Evolutionary conservation across 2,329 filamentous ascomycete species (phyloP).

Genomic region (Nakataea oryzae): DNA sequence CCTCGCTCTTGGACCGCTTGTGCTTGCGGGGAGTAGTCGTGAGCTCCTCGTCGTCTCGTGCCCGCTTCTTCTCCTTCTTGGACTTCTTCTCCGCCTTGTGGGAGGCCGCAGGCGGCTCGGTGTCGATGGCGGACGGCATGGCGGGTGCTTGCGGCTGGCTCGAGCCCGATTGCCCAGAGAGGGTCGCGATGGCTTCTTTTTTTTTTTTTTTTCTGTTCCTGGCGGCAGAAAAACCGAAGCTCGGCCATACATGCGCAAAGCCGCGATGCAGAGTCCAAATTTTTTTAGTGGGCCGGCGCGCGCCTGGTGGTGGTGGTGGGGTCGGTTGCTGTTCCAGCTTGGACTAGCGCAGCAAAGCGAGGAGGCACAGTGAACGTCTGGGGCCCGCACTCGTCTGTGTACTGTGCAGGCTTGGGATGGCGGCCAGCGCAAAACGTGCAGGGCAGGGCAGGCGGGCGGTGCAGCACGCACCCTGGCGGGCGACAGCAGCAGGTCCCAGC

Average conservation of each 20-base stretch:
- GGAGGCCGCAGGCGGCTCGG: not conserved
- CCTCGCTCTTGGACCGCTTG: slow-evolving; percentile 5
- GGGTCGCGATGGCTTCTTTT: not conserved
- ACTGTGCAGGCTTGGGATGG: too few species aligned
- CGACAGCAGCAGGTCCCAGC: too few species aligned
- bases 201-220: not conserved
- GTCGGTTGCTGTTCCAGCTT: not conserved
- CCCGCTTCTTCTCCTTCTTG: slow-evolving; percentile 7
- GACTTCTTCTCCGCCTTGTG: slow-evolving; percentile 26
- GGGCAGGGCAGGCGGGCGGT: too few species aligned
- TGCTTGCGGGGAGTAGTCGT: slow-evolving; percentile 3
- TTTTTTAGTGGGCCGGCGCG: slow-evolving; percentile 1
- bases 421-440: too few species aligned
- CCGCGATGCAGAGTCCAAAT: not conserved
- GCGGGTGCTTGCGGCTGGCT: not conserved
- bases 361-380: not conserved
- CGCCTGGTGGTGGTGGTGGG: too few species aligned
- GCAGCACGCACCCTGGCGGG: too few species aligned
- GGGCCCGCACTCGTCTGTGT: too few species aligned
- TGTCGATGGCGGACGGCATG: slow-evolving; percentile 6
- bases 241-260: too few species aligned
- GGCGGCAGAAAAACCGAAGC: not conserved
- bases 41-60: slow-evolving; percentile 5
- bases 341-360: not conserved
- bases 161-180: not conserved